Conservation (phyloP, 2,329 filamentous ascomycete genomes). For the Penicillium freii region DNA sequence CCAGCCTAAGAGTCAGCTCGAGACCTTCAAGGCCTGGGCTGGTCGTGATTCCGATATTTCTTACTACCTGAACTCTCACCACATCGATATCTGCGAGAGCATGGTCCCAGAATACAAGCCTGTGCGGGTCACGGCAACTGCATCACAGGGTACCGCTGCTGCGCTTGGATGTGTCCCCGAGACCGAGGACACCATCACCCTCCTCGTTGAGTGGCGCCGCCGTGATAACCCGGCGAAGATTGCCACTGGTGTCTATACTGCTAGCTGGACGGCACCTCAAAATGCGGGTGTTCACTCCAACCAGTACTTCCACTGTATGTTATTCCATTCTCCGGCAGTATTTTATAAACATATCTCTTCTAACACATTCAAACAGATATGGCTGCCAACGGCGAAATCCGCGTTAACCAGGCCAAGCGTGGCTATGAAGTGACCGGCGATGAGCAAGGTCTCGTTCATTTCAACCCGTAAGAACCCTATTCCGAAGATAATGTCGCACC, state of each 20-base stretch:
- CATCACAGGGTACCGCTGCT: conserved; percentile 74
- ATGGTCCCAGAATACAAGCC: conserved; percentile 84
- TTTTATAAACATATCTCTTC: background rate
- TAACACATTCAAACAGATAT: conserved; percentile 53
- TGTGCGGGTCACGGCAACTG: conserved; percentile 74
- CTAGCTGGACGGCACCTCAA: conserved; percentile 91
- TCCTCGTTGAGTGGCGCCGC: conserved; percentile 85
- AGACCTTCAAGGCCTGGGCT: conserved; percentile 94
- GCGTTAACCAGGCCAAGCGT: conserved; percentile 88
- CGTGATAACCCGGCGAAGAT: conserved; percentile 65
- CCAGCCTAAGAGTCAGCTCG: conserved; percentile 84
- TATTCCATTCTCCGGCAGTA: background rate
- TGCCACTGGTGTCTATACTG: conserved; percentile 87
- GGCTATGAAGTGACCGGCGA: conserved; percentile 95
- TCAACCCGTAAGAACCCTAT: conserved; percentile 66
- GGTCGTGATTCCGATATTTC: conserved; percentile 89
- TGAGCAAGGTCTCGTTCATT: conserved; percentile 69
- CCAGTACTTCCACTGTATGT: conserved; percentile 83
- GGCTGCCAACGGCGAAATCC: conserved; percentile 77
- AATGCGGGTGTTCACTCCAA: conserved; percentile 93
- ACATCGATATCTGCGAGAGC: conserved; percentile 87
- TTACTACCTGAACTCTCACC: conserved; percentile 94
- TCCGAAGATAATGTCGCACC: background rate
- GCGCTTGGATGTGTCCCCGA: conserved; percentile 72
- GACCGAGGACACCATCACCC: conserved; percentile 90